These are phyloP conservation scores for Capillidium heterosporum DNA, from an alignment of 371 early-diverging fungal species.

Conservation along the genomic window DNA sequence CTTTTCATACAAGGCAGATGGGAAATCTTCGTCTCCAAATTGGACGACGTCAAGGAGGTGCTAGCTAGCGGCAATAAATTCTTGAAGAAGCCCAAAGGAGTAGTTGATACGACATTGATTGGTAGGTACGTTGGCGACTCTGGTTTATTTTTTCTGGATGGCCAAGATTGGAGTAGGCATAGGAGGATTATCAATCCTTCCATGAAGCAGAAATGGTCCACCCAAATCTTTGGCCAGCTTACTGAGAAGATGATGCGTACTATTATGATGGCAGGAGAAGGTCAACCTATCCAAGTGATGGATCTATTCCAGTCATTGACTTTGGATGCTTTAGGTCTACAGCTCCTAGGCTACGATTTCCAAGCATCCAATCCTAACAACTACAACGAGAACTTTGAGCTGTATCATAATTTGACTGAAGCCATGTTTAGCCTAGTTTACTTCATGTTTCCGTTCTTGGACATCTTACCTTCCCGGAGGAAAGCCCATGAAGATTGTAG, in stretches of 20 bases:
- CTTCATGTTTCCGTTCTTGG: background rate
- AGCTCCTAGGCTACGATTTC: background rate
- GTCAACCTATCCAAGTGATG: background rate
- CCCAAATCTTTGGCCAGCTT: background rate
- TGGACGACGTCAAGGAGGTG: background rate
- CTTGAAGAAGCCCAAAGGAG: background rate
- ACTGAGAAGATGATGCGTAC: background rate
- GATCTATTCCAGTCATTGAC: background rate
- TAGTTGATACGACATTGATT: background rate
- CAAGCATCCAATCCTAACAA: background rate
- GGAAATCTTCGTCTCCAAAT: background rate
- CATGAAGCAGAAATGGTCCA: background rate
- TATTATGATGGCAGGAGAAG: background rate
- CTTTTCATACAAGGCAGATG: background rate
- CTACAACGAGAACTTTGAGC: background rate
- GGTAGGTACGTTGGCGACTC: background rate
- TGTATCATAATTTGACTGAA: background rate
- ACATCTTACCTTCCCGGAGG: background rate
- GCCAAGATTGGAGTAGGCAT: background rate
- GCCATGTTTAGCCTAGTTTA: background rate
- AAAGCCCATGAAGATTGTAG: background rate
- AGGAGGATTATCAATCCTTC: background rate
- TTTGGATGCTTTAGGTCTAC: slow-evolving; percentile 2
- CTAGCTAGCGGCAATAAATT: background rate
- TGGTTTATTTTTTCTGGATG: background rate